Evolutionary conservation across 495 filamentous ascomycete genomes (phyloP).

Genomic region (Melanomma pulvis-pyrius): DNA sequence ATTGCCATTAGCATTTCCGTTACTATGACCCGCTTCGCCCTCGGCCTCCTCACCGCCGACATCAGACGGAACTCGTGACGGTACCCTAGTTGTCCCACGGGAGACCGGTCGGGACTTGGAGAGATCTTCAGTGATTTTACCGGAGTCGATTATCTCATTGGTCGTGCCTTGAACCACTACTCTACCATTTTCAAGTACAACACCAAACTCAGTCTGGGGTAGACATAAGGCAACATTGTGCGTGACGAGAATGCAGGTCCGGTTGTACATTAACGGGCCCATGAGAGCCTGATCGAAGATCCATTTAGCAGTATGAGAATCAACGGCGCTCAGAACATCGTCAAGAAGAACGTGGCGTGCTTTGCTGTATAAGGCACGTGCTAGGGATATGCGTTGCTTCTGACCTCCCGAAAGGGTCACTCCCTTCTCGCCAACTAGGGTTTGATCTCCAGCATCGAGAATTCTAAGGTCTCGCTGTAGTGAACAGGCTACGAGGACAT

Average conservation of each 20-base stretch:
- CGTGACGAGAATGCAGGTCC: conserved; percentile 96
- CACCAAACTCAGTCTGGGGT: conserved; percentile 74
- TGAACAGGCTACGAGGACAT: conserved; percentile 90
- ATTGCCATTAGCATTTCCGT: conserved; percentile 47
- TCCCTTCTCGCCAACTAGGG: conserved; percentile 94
- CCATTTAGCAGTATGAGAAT: conserved; percentile 98
- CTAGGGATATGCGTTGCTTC: conserved; percentile 96
- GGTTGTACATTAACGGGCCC: conserved; percentile 82
- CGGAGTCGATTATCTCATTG: conserved; percentile 76
- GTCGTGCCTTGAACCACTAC: conserved; percentile 75
- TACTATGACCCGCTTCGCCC: conserved; percentile 37
- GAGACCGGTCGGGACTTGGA: conserved; percentile 72
- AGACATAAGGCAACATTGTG: conserved; percentile 89
- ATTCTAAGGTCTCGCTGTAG: conserved; percentile 90
- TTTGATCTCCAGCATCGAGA: conserved; percentile 89
- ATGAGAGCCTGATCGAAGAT: conserved; percentile 92
- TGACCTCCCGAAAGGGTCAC: conserved; percentile 96
- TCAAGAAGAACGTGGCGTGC: conserved; percentile 89
- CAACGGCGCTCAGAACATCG: conserved; percentile 97
- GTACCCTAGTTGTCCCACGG: conserved; percentile 62
- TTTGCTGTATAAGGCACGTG: conserved; percentile 89
- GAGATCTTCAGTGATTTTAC: conserved; percentile 82
- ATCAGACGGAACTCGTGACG: conserved; percentile 75
- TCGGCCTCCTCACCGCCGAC: conserved; percentile 48
- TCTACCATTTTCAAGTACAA: conserved; percentile 85